Base-by-base conservation (phyloP, 371 early-diverging fungal genomes). In the Rhizomucor pusillus region DNA sequence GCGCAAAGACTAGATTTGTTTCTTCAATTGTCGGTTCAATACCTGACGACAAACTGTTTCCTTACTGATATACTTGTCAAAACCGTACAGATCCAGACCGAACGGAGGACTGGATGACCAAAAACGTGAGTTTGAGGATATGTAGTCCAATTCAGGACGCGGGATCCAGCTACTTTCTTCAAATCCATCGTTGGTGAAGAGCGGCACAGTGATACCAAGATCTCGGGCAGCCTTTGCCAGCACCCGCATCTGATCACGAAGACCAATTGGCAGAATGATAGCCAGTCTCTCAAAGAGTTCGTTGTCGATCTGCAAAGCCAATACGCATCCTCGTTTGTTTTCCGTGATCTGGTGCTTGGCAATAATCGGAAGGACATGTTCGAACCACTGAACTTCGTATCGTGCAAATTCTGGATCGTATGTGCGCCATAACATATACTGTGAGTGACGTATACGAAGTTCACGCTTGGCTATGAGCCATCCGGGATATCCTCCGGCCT, bases 281-380 rank as follows among this genome's bases (percentile, higher is more conserved):
- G 73, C 65, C 58, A 85, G 63, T n/a, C 62, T 77, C 54, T 89
- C 87, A 43, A 87, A 87, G 3, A 84, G 71, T 43, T 91, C 89
- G 70, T 94, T 92, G 56, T 94, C 94, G 49, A 92, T 75, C 66
- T 94, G 94, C 5, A 91, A 60, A 13, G 76, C 83, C 14, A 92
- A 20, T 2, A 94, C 80, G 57, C 91, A 92, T 1, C 92, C 92
- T 11, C 33, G 23, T 6, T 51, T 54, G 13, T 71, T 80, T 14
- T 77, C 71, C 1, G 91, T 91, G 48, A 92, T 85, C 60, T 94
- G 91, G 68, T 92, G 91, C 18, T 65, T 75, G 10, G 81, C 88
- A 25, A 94, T 61, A 56, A 92, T 88, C 13, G 93, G 86, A 5
- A 91, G 66, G 36, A 94, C 80, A 14, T 85, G 66, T 16, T 84